Base-by-base conservation (phyloP, 768 basidiomycete genomes). In the Coprinopsis strossmayeri region DNA sequence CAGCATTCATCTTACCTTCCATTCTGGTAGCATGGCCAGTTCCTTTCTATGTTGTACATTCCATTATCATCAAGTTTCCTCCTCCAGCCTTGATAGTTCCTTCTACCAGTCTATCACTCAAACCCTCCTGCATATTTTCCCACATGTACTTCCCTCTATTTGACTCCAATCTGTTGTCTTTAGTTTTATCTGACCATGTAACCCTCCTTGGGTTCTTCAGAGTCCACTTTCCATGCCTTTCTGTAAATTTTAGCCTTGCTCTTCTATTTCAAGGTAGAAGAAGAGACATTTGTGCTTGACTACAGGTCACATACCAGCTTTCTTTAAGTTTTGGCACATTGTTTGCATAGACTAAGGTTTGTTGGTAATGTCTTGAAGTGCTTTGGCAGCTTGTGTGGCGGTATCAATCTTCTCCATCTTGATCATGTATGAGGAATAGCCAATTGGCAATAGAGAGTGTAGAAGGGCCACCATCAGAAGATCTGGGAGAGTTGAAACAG, bases 11-110 rank as follows among this genome's bases (percentile, higher is more conserved):
- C 2, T 20, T 57, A 3, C 60, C 60, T 25, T 63, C 38, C 48
- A 63, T 50, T 20, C 38, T 27, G 26, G 17, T 28, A 12, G 50
- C 38, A 34, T 42, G 26, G 27, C 61, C 64, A 23, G 53, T 35
- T 27, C 62, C 58, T 32, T 61, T 24, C 53, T 49, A 59, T 10
- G 40, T 34, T 40, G 61, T 59, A 51, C 60, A 64, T 20, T 57
- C 58, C 63, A 56, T 61, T 15, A 63, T 47, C 58, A 63, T 62
- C 13, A 61, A 21, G 50, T 49, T 55, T 34, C 57, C 60, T 26
- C 59, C 59, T 45, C 61, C 59, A 57, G 50, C 48, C 51, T 63
- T 61, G 23, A 59, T 34, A 25, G 57, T 60, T 42, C 46, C 34
- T 20, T 43, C 52, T n/a, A 53, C 51, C 11, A 28, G 45, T 38